A percentile compares a stretch with the other conserved stretches of the same genome.
These are phyloP conservation scores for Imleria badia DNA, from an alignment of 768 basidiomycete genomes.

Conservation along the genomic window DNA sequence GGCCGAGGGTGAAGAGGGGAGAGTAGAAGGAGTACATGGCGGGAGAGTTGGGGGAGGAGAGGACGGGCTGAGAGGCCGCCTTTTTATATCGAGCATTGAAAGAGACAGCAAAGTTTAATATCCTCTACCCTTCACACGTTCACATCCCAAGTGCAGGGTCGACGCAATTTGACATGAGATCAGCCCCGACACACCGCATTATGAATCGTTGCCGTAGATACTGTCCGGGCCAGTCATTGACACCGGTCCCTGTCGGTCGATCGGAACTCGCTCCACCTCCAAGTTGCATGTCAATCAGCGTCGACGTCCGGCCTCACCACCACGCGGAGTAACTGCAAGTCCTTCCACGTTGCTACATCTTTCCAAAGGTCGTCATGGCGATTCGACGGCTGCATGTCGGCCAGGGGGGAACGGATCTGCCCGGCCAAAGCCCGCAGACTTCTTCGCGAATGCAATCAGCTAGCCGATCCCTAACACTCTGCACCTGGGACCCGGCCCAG, in stretches of 20 bases:
- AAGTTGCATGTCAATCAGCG: neutral
- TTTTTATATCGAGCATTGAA: conserved; percentile 16
- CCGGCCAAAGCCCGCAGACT: neutral
- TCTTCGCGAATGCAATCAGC: neutral
- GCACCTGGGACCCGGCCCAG: neutral
- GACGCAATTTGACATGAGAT: conserved; percentile 6
- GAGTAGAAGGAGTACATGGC: conserved; percentile 41
- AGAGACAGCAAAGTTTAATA: conserved; percentile 23
- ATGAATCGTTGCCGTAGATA: conserved; percentile 15
- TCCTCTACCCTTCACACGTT: conserved; percentile 7
- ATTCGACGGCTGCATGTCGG: neutral
- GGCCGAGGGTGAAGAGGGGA: conserved; percentile 64
- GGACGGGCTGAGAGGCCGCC: neutral
- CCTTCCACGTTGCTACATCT: neutral
- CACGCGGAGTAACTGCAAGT: neutral
- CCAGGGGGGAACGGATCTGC: neutral
- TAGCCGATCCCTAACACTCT: neutral
- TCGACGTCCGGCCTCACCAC: neutral
- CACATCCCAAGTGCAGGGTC: conserved; percentile 16
- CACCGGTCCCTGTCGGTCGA: too few relatives aligned
- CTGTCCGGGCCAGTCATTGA: neutral
- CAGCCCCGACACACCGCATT: conserved; percentile 14
- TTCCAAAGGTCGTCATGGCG: conserved; percentile 7
- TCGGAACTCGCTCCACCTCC: too few relatives aligned
- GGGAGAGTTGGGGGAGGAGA: neutral